Evolutionary conservation across 306 rosid genomes (phyloP), one percentile per base, ranked within the genome.

Genomic region (Abrus precatorius): DNA sequence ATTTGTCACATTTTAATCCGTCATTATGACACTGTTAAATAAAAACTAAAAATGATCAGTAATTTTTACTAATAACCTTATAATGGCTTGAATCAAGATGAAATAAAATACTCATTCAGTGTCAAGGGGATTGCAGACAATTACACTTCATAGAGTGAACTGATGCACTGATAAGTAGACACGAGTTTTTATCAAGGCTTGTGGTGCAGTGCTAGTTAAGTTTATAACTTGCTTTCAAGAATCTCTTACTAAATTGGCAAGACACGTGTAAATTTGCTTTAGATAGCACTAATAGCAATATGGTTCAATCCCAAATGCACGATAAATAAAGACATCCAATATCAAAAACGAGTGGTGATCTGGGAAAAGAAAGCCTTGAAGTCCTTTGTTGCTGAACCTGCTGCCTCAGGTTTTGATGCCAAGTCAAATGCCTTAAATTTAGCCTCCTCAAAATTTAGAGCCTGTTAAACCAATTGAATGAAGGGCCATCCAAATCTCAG

Each of bases 351-450:
- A 63, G 94, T 45, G 0, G 92, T 90, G 79, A 90, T 87, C 73
- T 90, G 95, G 44, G 97, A 82, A 82, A 93, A 93, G 9, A 93
- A 66, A 64, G 95, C 98, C 87, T 90, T 91, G 69, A 91, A 93
- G 86, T 91, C 97, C 84, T 76, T 89, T 9, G 97, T 91, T 1
- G 97, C 87, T 29, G 93, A 81, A 41, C 95, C 98, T 0, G 86
- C 77, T 74, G 90, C 97, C 89, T 91, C 98, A 0, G 92, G 97
- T 76, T 90, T 91, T 8, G 98, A 93, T 41, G 97, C 93, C 59
- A 93, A 77, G 85, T 93, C 98, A 49, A 91, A 83, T 2, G 93
- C 98, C 87, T 90, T 93, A 61, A 83, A 84, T 62, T 91, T 82
- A 66, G 97, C 86, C 88, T 93, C 98, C 85, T 91, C 93, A 68